Percentiles rank a stretch among this genome's conserved stretches.
Conservation (phyloP, 441 rosid genomes). For the Erysimum pusillum region DNA sequence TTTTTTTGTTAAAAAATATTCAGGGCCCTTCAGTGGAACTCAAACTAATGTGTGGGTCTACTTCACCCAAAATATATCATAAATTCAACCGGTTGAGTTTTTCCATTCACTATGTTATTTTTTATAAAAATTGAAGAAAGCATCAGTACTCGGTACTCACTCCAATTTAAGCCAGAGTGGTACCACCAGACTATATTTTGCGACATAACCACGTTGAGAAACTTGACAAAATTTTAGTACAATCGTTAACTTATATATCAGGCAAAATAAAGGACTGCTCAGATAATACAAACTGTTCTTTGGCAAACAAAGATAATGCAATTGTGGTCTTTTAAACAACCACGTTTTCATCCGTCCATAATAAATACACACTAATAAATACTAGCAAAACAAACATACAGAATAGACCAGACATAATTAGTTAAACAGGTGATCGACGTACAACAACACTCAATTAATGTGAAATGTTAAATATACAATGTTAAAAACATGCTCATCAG, state of each 20-base stretch:
- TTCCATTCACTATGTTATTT: no score
- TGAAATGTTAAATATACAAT: not conserved
- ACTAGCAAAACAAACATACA: not conserved
- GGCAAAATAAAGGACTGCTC: not conserved
- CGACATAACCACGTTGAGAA: not conserved
- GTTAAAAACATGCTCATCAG: not conserved
- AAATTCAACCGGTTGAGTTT: no score
- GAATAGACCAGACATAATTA: not conserved
- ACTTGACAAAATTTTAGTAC: not conserved
- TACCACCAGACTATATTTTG: constrained; percentile 7
- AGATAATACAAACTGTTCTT: not conserved
- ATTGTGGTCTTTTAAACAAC: not conserved
- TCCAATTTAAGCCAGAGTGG: not conserved
- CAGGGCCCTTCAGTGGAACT: no score
- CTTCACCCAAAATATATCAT: no score
- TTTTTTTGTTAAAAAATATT: no score
- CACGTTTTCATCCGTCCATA: not conserved
- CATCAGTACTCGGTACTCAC: constrained; percentile 5
- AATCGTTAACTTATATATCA: not conserved
- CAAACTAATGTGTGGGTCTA: no score
- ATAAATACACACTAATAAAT: not conserved
- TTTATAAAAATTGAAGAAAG: no score
- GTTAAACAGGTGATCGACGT: not conserved
- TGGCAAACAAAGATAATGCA: not conserved
- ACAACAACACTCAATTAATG: not conserved